Conservation (phyloP, 768 basidiomycete species). For the Chlorophyllum brunneum region DNA sequence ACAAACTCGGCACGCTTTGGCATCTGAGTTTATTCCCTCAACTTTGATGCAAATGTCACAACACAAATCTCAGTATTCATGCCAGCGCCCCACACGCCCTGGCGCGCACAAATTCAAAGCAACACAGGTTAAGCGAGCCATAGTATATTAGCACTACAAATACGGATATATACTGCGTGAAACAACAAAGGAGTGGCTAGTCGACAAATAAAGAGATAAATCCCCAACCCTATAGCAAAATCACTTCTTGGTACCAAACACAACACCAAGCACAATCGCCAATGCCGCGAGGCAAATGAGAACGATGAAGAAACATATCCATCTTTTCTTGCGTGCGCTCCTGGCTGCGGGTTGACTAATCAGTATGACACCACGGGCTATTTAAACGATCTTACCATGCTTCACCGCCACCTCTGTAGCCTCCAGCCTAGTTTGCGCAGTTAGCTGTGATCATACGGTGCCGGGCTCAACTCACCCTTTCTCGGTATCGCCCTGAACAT, state of each 20-base stretch:
- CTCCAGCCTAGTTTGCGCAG: slow-evolving; percentile 37
- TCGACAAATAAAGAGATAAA: not conserved
- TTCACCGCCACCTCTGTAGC: slow-evolving; percentile 67
- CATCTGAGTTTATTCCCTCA: slow-evolving; percentile 6
- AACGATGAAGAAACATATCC: slow-evolving; percentile 76
- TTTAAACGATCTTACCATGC: slow-evolving; percentile 31
- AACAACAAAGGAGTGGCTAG: not conserved
- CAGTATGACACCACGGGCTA: slow-evolving; percentile 4
- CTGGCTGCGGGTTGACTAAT: slow-evolving; percentile 24
- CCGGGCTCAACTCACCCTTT: slow-evolving; percentile 53
- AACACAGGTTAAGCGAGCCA: not conserved
- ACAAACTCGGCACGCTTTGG: not conserved
- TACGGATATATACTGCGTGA: slow-evolving; percentile 8
- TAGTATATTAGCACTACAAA: slow-evolving; percentile 4
- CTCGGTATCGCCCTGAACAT: slow-evolving; percentile 66
- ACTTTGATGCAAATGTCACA: slow-evolving; percentile 4
- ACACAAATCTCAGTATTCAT: not conserved
- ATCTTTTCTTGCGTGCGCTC: slow-evolving; percentile 73
- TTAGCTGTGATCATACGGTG: not conserved
- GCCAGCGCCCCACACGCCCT: no score
- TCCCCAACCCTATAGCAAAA: not conserved
- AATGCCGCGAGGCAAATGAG: slow-evolving; percentile 53
- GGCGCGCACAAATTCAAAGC: no score
- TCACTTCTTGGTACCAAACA: slow-evolving; percentile 25
- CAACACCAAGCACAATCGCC: slow-evolving; percentile 55